Percentiles rank a stretch among this genome's conserved stretches.
These are phyloP conservation scores for Cyclocybe cylindracea DNA, from an alignment of 768 basidiomycete species.

Conservation along the genomic window DNA sequence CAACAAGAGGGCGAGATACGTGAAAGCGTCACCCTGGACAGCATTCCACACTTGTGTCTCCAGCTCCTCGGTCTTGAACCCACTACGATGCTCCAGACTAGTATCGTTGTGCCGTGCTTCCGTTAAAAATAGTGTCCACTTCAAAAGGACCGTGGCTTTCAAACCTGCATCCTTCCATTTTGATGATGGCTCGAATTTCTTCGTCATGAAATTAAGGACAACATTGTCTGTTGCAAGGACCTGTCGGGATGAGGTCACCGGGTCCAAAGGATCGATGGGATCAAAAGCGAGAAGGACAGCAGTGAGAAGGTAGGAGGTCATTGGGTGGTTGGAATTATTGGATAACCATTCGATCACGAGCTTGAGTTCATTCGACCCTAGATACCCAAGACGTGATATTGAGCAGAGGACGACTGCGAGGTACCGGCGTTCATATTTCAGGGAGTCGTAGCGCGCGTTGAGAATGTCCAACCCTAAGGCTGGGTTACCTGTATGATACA, in stretches of 20 bases:
- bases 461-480: slow-evolving; percentile 68
- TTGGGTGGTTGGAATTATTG: slow-evolving; percentile 62
- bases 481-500: slow-evolving; percentile 36
- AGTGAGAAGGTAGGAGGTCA: slow-evolving; percentile 70
- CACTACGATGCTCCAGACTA: slow-evolving; percentile 60
- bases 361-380: slow-evolving; percentile 62
- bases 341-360: slow-evolving; percentile 72
- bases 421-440: slow-evolving; percentile 72
- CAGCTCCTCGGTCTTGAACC: slow-evolving; percentile 75
- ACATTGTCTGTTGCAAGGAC: slow-evolving; percentile 45
- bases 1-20: slow-evolving; percentile 64
- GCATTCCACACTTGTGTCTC: slow-evolving; percentile 83
- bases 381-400: slow-evolving; percentile 61
- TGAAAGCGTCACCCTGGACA: slow-evolving; percentile 81
- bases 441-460: slow-evolving; percentile 67
- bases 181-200: slow-evolving; percentile 48
- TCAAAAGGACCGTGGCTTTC: slow-evolving; percentile 74
- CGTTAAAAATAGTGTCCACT: slow-evolving; percentile 87
- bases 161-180: slow-evolving; percentile 73
- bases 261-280: slow-evolving; percentile 54
- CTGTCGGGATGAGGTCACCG: slow-evolving; percentile 46
- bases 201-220: slow-evolving; percentile 60
- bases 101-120: slow-evolving; percentile 71
- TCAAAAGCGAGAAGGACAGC: slow-evolving; percentile 69
- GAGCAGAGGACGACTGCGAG: slow-evolving; percentile 65